These are phyloP conservation scores for Malassezia sympodialis DNA, from an alignment of 1,284 basidiomycete species.

Conservation along the genomic window DNA sequence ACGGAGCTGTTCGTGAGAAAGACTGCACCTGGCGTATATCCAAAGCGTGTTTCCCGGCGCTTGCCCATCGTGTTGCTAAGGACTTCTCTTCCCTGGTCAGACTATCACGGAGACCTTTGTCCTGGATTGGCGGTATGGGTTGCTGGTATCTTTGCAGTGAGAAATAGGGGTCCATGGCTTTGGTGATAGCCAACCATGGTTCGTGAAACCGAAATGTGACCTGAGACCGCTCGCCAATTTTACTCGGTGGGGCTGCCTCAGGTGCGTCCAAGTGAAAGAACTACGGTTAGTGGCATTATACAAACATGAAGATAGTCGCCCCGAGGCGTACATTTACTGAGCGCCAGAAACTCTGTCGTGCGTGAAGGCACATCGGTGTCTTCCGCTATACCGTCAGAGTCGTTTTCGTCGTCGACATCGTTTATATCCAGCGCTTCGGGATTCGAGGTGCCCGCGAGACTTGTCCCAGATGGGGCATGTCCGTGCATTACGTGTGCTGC, in stretches of 20 bases:
- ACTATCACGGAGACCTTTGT: constrained; percentile 48
- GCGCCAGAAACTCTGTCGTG: constrained; percentile 70
- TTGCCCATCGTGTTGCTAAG: constrained; percentile 49
- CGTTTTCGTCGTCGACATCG: constrained; percentile 19
- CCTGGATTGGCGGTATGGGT: constrained; percentile 56
- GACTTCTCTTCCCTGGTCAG: constrained; percentile 49
- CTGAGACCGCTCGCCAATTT: background rate
- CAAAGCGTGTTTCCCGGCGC: constrained; percentile 7
- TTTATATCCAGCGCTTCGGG: constrained; percentile 26
- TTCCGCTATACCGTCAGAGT: background rate
- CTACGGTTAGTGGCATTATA: constrained; percentile 1
- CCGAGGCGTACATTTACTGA: constrained; percentile 79
- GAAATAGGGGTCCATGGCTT: constrained; percentile 71
- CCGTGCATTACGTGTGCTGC: constrained; percentile 23
- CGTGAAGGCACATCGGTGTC: background rate
- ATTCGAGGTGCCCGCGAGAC: constrained; percentile 7
- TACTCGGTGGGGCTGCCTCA: constrained; percentile 4
- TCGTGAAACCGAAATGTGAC: constrained; percentile 57
- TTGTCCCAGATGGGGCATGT: background rate
- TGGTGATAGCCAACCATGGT: constrained; percentile 83
- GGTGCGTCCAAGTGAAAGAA: constrained; percentile 24
- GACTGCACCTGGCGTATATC: constrained; percentile 23
- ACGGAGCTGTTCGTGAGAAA: constrained; percentile 44
- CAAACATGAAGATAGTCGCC: constrained; percentile 66
- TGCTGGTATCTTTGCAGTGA: constrained; percentile 54